These are phyloP conservation scores for Prunus yedoensis DNA, from an alignment of 331 rosid genomes.

Conservation along the genomic window DNA sequence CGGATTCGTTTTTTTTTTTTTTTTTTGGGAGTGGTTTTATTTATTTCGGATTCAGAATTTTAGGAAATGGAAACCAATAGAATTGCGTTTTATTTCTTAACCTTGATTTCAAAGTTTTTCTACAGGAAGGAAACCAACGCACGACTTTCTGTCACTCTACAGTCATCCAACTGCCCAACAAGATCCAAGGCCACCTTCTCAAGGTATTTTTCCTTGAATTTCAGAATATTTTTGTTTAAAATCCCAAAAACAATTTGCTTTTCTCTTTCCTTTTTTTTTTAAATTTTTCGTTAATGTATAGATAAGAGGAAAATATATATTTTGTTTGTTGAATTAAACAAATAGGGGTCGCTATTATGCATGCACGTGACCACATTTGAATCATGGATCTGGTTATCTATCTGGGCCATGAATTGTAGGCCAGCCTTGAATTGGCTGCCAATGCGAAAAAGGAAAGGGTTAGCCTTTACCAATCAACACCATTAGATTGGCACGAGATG, in stretches of 20 bases:
- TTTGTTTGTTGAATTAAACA: neutral
- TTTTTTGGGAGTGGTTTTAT: neutral
- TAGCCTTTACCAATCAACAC: conserved; percentile 33
- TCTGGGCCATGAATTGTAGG: conserved; percentile 48
- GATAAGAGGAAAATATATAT: no score
- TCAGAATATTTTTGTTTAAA: neutral
- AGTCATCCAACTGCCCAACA: conserved; percentile 72
- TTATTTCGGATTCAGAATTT: neutral
- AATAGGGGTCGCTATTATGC: conserved; percentile 29
- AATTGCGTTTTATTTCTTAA: conserved; percentile 11
- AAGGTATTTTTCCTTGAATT: conserved; percentile 46
- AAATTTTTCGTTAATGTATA: no score
- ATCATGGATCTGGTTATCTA: conserved; percentile 55
- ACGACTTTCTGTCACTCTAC: conserved; percentile 86
- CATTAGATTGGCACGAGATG: conserved; percentile 28
- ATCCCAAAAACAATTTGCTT: no score
- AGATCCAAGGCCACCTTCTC: conserved; percentile 83
- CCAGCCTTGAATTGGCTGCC: conserved; percentile 32
- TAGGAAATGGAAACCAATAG: neutral
- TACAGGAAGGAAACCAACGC: conserved; percentile 82
- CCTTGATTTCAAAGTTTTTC: conserved; percentile 26
- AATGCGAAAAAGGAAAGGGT: conserved; percentile 30
- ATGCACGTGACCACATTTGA: conserved; percentile 77
- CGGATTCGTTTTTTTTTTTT: neutral
- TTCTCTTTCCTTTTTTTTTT: no score